These are phyloP conservation scores for Mucor piriformis DNA, from an alignment of 371 early-diverging fungal genomes.

Conservation along the genomic window DNA sequence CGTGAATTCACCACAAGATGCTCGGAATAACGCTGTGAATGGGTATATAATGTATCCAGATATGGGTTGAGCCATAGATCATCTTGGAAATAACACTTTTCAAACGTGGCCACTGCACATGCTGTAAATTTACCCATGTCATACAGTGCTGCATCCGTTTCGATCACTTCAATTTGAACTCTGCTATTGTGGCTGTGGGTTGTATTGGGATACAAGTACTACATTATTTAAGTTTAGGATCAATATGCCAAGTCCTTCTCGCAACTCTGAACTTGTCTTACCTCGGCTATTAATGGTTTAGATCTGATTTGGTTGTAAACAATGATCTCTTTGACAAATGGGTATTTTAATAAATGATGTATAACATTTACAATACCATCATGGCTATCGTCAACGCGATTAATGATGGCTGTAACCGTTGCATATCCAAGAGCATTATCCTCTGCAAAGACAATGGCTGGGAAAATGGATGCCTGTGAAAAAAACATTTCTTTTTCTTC, in stretches of 20 bases:
- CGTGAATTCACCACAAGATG: constrained; percentile 58
- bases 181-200: neutral
- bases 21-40: constrained; percentile 53
- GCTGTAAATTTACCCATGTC: constrained; percentile 28
- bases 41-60: constrained; percentile 64
- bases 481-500: constrained; percentile 4
- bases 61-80: constrained; percentile 64
- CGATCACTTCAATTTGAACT: constrained; percentile 13
- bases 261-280: constrained; percentile 2
- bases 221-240: too few species aligned
- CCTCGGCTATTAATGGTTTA: constrained; percentile 19
- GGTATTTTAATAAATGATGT: constrained; percentile 34
- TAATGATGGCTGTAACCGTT: constrained; percentile 58
- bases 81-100: constrained; percentile 68
- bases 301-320: constrained; percentile 50
- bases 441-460: neutral
- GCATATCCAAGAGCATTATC: neutral
- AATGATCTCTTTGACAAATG: constrained; percentile 55
- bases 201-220: neutral
- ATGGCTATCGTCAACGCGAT: constrained; percentile 49
- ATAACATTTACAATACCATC: constrained; percentile 44
- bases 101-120: constrained; percentile 53
- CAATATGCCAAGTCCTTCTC: neutral
- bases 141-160: constrained; percentile 1
- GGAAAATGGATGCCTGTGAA: constrained; percentile 2